Conservation (phyloP, 139 green algal species). For the Tetradesmus lagerheimii region DNA sequence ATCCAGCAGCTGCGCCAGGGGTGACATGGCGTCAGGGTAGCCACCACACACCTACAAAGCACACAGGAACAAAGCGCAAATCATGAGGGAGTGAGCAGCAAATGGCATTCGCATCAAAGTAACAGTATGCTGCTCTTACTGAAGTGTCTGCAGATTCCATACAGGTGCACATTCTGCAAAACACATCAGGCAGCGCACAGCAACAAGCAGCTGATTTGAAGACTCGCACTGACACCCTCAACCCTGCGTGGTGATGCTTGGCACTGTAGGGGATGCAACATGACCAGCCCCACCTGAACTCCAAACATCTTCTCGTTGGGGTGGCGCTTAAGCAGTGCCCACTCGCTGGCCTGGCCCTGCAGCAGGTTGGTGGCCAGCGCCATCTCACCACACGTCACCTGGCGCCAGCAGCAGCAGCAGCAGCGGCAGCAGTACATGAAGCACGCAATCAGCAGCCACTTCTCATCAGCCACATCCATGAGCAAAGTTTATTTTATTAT, state of each 20-base stretch:
- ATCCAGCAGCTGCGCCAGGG: slow-evolving; percentile 81
- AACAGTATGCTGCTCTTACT: too few species aligned
- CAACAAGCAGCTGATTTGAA: too few species aligned
- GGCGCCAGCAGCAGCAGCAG: not conserved
- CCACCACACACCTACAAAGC: slow-evolving; percentile 85
- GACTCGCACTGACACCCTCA: too few species aligned
- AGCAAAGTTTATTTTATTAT: too few species aligned
- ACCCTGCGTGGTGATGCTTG: too few species aligned
- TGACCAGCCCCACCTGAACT: slow-evolving; percentile 80
- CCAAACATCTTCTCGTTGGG: slow-evolving; percentile 95
- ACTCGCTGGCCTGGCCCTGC: slow-evolving; percentile 92
- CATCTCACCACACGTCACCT: slow-evolving; percentile 90
- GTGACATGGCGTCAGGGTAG: slow-evolving; percentile 83
- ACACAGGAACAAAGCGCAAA: not conserved
- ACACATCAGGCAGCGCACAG: too few species aligned
- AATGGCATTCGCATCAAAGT: too few species aligned
- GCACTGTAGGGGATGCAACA: not conserved
- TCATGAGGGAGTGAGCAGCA: not conserved
- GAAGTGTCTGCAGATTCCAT: too few species aligned
- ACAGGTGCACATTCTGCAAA: not conserved
- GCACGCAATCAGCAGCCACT: too few species aligned
- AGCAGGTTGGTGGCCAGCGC: slow-evolving; percentile 95
- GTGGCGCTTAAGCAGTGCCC: slow-evolving; percentile 96
- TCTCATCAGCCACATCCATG: too few species aligned
- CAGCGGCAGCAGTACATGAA: not conserved